Evolutionary conservation across 2,329 filamentous ascomycete species (phyloP), one percentile per base, ranked within the genome.

Genomic region (Botrytis pseudocinerea): DNA sequence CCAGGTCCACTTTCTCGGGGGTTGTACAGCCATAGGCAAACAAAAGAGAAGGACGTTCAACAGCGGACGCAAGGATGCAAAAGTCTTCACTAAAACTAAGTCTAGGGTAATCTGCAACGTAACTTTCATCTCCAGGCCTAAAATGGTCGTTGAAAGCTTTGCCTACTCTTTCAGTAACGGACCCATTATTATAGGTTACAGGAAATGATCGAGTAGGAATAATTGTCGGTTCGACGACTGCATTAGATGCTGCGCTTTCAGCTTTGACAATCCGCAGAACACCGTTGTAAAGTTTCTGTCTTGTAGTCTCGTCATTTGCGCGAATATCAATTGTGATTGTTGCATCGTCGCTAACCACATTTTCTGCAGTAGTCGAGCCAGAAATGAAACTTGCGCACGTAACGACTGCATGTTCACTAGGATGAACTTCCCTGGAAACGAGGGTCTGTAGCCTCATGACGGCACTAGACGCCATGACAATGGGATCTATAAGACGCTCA

Each of bases 1-100:
- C 82, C 73, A 83, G 79, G 72, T 87, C 85, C 44, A 84, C 83
- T 0, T 87, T 87, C 0, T 89, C 89, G 75, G 88, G 84, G 16
- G 25, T 35, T 2, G 69, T 63, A 76, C 86, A 82, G 82, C 87
- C 90, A 77, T 89, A 90, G 63, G 82, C 85, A 22, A 70, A 70
- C 28, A 70, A 74, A 83, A 84, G 6, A 87, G 89, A 75, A 82
- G 81, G 1, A 6, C 51, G 57, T 16, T 38, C 42, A n/a, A 81
- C 82, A 18, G 82, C 54, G 0, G 84, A 86, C 0, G 83, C 88
- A 68, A 91, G 78, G 42, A 85, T 85, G 0, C 84, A 84, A 74
- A 77, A 76, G 68, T 77, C 74, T 59, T 78, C 76, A 22, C 69
- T 70, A 44, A 59, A 70, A 22, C 48, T 73, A 44, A 66, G 44